Base-by-base conservation (phyloP, 805 yeast species). In the Candida khao-thaluensis region DNA sequence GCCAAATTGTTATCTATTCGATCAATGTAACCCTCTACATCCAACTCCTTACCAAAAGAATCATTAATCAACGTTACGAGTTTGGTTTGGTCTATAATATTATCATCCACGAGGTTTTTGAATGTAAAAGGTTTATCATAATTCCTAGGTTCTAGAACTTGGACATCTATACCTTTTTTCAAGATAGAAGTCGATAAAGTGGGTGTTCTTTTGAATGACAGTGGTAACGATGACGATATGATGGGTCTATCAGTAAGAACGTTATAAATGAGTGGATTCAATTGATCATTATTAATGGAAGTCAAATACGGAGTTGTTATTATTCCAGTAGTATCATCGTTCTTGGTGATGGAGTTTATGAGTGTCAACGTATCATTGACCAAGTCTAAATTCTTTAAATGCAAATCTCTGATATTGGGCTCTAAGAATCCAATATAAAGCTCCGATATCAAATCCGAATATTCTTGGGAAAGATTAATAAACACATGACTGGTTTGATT, bases 191-290 rank as follows among this genome's bases (percentile, higher is more conserved):
- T 89, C 17, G 83, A 77, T 17, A 83, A 62, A 34, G 72, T 72
- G 1, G 88, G 85, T 1, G 70, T 65, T 2, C 84, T 74, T 29
- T 74, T 68, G 31, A 55, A 54, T 6, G 67, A 41, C 17, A 85
- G 79, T 0, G 99, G 97, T 29, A 93, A 67, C 0, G 98, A 90
- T 0, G 96, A 87, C 1, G 96, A 88, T 15, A 91, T 81, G 7
- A 87, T 72, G 1, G 98, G 88, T 37, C 98, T 69, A 57, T 93
- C 98, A 0, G 99, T 93, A 26, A 93, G 69, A 11, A 93, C 75
- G 56, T 93, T 93, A 60, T 90, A 87, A 11, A 93, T 79, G 29
- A 93, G 74, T 1, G 99, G 99, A 57, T 93, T 93, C 43, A 81
- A 66, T 35, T 75, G 72, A 47, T 69, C 72, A 42, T 56, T 59